phyloP scores from a whole-genome alignment of 495 filamentous ascomycete genomes.

The Xylaria longipes region DNA sequence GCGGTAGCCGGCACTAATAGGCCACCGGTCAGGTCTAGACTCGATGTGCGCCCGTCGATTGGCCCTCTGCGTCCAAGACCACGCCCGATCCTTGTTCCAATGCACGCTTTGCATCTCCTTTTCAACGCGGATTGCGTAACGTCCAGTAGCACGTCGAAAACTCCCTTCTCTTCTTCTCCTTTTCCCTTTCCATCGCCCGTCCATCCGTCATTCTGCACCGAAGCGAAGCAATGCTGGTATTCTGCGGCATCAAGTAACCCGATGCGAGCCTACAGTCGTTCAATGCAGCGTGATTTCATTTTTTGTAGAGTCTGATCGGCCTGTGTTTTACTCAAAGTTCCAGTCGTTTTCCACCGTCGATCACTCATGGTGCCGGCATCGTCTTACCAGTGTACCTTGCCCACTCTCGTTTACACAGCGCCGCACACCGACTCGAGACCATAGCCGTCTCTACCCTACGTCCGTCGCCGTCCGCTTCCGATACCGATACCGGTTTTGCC shows the following conservation, averaged over 20 bases:
- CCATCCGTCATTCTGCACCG: background rate
- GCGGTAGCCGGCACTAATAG: background rate
- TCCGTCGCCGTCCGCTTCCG: background rate
- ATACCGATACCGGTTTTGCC: background rate
- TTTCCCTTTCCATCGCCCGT: background rate
- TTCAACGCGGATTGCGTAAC: constrained; percentile 20
- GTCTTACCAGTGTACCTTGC: background rate
- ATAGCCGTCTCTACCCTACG: background rate
- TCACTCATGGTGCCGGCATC: constrained; percentile 14
- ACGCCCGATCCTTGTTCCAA: constrained; percentile 12
- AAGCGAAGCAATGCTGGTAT: constrained; percentile 14
- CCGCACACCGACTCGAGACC: background rate
- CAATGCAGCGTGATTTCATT: constrained; percentile 8
- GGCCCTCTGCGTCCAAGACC: constrained; percentile 1
- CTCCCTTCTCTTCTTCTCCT: background rate
- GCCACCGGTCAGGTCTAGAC: background rate
- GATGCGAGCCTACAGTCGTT: constrained; percentile 16
- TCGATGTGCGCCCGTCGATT: constrained; percentile 15
- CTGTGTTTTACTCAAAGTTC: constrained; percentile 11
- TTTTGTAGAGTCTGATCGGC: background rate
- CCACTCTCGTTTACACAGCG: constrained; percentile 21
- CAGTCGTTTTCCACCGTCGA: background rate
- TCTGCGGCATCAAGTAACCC: constrained; percentile 20
- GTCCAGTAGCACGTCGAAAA: background rate
- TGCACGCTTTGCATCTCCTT: constrained; percentile 17